phyloP scores from a whole-genome alignment of 805 yeast genomes.

The Kodamaea neixiangensis region DNA sequence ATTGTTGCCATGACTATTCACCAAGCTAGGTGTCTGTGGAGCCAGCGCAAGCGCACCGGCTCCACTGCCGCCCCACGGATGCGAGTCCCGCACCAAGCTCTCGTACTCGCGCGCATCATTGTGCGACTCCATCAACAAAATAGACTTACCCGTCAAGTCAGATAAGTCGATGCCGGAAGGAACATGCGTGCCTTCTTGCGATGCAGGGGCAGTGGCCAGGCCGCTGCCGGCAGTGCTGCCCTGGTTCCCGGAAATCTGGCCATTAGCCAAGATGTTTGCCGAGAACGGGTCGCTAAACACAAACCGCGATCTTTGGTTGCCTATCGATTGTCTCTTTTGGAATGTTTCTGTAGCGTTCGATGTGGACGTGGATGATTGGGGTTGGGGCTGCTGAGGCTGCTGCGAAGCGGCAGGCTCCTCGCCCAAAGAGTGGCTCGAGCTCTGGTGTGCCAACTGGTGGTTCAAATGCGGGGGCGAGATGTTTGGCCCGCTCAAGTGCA shows the following conservation, averaged over 20 bases:
- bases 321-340: constrained; percentile 55
- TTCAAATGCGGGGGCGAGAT: constrained; percentile 36
- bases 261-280: constrained; percentile 10
- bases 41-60: constrained; percentile 22
- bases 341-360: constrained; percentile 23
- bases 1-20: background rate
- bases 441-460: constrained; percentile 13
- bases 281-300: constrained; percentile 64
- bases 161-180: constrained; percentile 28
- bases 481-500: constrained; percentile 29
- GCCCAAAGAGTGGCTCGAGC: constrained; percentile 5
- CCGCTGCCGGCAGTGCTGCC: background rate
- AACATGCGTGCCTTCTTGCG: constrained; percentile 3
- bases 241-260: constrained; percentile 7
- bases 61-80: constrained; percentile 3
- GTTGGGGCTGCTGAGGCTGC: background rate
- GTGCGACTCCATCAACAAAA: constrained; percentile 47
- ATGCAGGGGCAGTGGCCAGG: constrained; percentile 16
- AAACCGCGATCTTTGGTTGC: constrained; percentile 65
- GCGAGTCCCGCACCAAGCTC: constrained; percentile 38
- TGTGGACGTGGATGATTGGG: background rate
- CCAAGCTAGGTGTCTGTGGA: constrained; percentile 42
- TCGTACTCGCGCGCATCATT: constrained; percentile 50
- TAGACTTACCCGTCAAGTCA: constrained; percentile 43
- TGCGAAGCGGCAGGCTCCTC: too few species aligned